Evolutionary conservation across 805 yeast species (phyloP).

Genomic region (Brettanomyces bruxellensis): DNA sequence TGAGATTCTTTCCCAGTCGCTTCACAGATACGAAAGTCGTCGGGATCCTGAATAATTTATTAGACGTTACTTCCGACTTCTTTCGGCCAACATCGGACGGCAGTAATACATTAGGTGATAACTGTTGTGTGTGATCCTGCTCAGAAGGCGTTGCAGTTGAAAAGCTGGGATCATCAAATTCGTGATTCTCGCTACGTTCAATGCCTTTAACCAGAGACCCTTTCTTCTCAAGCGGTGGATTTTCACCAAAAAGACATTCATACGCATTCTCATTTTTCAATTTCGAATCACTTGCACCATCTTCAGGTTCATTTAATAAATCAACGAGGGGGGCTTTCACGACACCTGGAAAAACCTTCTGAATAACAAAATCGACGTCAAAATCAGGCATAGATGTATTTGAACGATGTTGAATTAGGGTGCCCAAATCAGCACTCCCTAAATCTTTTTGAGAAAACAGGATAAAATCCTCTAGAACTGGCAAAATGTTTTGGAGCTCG

Average conservation of each 20-base stretch:
- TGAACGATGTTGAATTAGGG: conserved; percentile 12
- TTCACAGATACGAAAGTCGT: conserved; percentile 28
- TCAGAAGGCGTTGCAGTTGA: conserved; percentile 23
- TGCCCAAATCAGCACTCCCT: conserved; percentile 1
- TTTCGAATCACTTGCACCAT: conserved; percentile 1
- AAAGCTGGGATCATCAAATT: conserved; percentile 33
- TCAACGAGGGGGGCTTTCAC: conserved; percentile 16
- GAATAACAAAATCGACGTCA: conserved; percentile 16
- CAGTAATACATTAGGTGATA: not conserved
- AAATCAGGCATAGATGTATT: conserved; percentile 12
- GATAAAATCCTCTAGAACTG: conserved; percentile 23
- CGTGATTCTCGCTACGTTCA: conserved; percentile 2
- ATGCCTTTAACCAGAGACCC: not conserved
- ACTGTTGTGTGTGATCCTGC: conserved; percentile 1
- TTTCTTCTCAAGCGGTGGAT: not conserved
- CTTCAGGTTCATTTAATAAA: conserved; percentile 12
- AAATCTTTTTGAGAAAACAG: conserved; percentile 16
- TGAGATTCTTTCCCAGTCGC: conserved; percentile 30
- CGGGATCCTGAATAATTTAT: conserved; percentile 26
- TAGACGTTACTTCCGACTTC: conserved; percentile 4
- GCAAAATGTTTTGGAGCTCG: conserved; percentile 17
- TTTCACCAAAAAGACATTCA: conserved; percentile 18
- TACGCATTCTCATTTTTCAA: conserved; percentile 10
- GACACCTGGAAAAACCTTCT: conserved; percentile 19
- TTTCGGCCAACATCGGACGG: not conserved